Base-by-base conservation (phyloP, 2,329 filamentous ascomycete genomes). In the Colletotrichum sublineola region DNA sequence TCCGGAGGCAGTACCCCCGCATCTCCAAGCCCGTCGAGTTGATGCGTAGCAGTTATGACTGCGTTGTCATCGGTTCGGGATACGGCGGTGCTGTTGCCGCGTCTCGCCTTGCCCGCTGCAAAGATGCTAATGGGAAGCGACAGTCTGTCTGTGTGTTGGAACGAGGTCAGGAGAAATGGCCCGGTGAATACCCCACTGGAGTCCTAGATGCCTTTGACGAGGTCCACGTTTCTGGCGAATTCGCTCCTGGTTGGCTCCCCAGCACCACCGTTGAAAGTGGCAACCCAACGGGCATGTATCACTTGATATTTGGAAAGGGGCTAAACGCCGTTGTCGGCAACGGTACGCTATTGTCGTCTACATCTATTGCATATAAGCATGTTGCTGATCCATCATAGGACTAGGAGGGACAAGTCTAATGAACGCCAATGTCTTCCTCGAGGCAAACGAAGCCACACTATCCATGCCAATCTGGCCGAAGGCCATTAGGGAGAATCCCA, bases 71-170 rank as follows among this genome's bases (percentile, higher is more conserved):
- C 69, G 91, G 91, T 1, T 92, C 90, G 12, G 91, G 91, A 1
- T 93, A 93, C 78, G 91, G 91, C 33, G 91, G 90, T 50, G 88
- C 87, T 33, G 88, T 93, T 29, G 91, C 91, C 3, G 91, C 91
- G 0, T 89, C 89, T 31, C 85, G 90, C 14, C 89, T 92, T 86
- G 87, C 90, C 3, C 85, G 91, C 66, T 87, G 87, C 1, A 87
- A 70, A 40, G 70, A 71, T 55, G 78, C 78, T 0, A 65, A 68
- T 8, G 83, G 74, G n/a, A 71, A 74, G 33, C 76, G 84, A 2
- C 85, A 91, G 77, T 86, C 83, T 2, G 91, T 93, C 1, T 92
- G 90, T 72, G 79, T 93, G 24, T 83, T 93, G 1, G 91, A 93
- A 78, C 83, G 89, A 24, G 91, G 91, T 2, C 83, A 86, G 68